Percentiles rank a stretch among this genome's conserved stretches.
phyloP scores from a whole-genome alignment of 1,284 basidiomycete species.

The Leccinum griseonigrum region DNA sequence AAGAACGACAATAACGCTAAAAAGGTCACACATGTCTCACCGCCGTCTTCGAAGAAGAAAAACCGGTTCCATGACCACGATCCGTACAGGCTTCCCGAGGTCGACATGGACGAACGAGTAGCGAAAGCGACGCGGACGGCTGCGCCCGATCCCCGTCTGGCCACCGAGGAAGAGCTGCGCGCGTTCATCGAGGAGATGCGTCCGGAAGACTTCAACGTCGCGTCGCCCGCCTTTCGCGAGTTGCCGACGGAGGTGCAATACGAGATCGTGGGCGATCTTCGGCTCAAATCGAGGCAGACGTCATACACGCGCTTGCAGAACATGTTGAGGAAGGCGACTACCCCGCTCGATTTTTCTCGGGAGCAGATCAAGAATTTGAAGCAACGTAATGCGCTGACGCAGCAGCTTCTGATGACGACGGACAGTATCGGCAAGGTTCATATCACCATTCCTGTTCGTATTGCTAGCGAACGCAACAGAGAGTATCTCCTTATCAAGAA shows the following conservation, averaged over 20 bases:
- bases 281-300: constrained; percentile 91
- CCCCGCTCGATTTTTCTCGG: constrained; percentile 92
- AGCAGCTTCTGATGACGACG: constrained; percentile 92
- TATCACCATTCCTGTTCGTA: constrained; percentile 86
- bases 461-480: constrained; percentile 92
- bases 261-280: constrained; percentile 95
- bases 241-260: constrained; percentile 97
- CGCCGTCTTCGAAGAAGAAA: constrained; percentile 53
- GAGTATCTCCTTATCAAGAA: constrained; percentile 95
- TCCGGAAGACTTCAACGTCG: constrained; percentile 89
- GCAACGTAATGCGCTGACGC: constrained; percentile 90
- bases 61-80: constrained; percentile 73
- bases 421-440: constrained; percentile 91
- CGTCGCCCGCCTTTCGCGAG: constrained; percentile 86
- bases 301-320: constrained; percentile 88
- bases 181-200: constrained; percentile 91
- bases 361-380: constrained; percentile 91
- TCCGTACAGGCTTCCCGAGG: constrained; percentile 79
- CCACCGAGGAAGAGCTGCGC: constrained; percentile 90
- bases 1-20: constrained; percentile 25
- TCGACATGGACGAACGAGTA: constrained; percentile 61
- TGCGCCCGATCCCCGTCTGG: constrained; percentile 83
- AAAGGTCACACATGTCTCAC: constrained; percentile 32
- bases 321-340: constrained; percentile 82
- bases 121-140: constrained; percentile 55